Conservation (phyloP, 306 rosid species). For the Aeschynomene evenia region DNA sequence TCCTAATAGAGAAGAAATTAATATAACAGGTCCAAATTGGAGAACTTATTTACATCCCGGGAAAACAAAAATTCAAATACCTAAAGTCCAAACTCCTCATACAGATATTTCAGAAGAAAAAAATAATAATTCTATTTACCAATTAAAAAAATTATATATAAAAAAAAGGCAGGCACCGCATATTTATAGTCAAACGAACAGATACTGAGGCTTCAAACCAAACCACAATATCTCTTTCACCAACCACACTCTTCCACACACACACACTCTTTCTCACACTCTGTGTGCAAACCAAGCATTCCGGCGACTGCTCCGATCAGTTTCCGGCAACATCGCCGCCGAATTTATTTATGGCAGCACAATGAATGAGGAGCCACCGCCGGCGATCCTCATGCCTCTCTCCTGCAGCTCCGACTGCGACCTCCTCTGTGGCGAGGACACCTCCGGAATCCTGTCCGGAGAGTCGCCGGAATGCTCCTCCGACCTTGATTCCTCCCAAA, state of each 20-base stretch:
- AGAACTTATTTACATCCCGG: no score
- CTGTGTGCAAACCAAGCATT: not conserved
- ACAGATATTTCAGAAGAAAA: no score
- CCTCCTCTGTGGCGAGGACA: conserved; percentile 66
- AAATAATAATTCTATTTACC: no score
- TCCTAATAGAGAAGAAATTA: no score
- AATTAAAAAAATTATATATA: no score
- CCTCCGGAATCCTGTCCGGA: conserved; percentile 55
- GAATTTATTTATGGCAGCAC: conserved; percentile 32
- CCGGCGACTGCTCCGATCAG: conserved; percentile 40
- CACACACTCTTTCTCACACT: not conserved
- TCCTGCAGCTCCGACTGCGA: conserved; percentile 67
- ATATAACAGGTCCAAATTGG: no score
- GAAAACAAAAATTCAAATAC: no score
- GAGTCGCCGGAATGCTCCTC: conserved; percentile 65
- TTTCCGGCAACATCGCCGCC: conserved; percentile 22
- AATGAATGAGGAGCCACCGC: conserved; percentile 55
- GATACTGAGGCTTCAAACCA: conserved; percentile 32
- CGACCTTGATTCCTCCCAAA: conserved; percentile 43
- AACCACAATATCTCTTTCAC: conserved; percentile 7
- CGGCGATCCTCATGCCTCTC: conserved; percentile 51
- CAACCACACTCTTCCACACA: not conserved
- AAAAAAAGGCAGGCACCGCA: not conserved
- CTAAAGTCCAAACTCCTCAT: no score
- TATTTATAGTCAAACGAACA: conserved; percentile 49